Conservation (phyloP, 192 early-diverging fungal genomes). For the Nowakowskiella sp. region DNA sequence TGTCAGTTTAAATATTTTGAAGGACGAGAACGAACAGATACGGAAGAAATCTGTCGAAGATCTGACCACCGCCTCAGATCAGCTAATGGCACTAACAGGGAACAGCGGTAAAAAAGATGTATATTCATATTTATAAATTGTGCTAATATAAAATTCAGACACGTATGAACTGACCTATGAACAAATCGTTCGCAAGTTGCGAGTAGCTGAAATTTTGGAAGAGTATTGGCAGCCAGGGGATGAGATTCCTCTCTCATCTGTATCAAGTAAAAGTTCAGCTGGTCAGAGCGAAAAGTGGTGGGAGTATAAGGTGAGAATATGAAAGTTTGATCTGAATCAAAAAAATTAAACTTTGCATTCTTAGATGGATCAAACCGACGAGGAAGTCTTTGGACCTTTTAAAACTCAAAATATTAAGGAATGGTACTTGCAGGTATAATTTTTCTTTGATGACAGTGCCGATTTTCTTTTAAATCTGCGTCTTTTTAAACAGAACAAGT, state of each 20-base stretch:
- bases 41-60: conserved; percentile 25
- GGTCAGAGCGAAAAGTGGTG: too few species aligned
- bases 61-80: conserved; percentile 32
- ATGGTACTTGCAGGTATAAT: conserved; percentile 20
- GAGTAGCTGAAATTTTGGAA: conserved; percentile 22
- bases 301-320: background rate
- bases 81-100: conserved; percentile 24
- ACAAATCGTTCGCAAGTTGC: conserved; percentile 32
- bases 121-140: background rate
- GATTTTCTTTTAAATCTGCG: too few species aligned
- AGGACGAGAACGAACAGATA: conserved; percentile 13
- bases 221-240: conserved; percentile 32
- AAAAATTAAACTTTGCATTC: conserved; percentile 14
- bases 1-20: too few species aligned
- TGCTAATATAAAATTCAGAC: conserved; percentile 16
- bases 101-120: conserved; percentile 15
- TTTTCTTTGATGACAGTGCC: too few species aligned
- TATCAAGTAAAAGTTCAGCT: too few species aligned
- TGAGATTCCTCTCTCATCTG: too few species aligned
- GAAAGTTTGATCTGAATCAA: conserved; percentile 1
- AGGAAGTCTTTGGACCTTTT: conserved; percentile 21
- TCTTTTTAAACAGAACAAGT: too few species aligned
- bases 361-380: conserved; percentile 12
- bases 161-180: conserved; percentile 39
- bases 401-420: conserved; percentile 14